A percentile compares a stretch with the other conserved stretches of the same genome.
These are phyloP conservation scores for Skeletonema costatum DNA, from an alignment of 108 stramenopile genomes.

Conservation along the genomic window DNA sequence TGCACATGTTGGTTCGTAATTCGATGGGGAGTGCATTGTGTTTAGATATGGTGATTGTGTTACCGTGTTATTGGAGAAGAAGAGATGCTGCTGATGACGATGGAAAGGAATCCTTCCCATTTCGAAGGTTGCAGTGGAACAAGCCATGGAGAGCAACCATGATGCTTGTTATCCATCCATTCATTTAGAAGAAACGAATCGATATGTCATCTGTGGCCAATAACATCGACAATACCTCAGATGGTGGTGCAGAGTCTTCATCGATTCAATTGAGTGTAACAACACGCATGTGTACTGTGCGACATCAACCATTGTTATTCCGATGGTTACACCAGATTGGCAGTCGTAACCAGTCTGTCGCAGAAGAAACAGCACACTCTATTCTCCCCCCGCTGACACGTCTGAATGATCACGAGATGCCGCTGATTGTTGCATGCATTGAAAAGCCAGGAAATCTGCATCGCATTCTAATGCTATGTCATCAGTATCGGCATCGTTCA, in stretches of 20 bases:
- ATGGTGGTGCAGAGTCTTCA: not conserved
- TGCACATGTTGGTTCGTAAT: slow-evolving; percentile 54
- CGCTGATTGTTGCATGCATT: slow-evolving; percentile 41
- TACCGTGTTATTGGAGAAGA: slow-evolving; percentile 28
- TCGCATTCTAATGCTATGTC: slow-evolving; percentile 42
- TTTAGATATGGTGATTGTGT: slow-evolving; percentile 28
- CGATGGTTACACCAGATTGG: slow-evolving; percentile 19
- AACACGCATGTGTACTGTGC: slow-evolving; percentile 52
- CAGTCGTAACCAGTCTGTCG: not conserved
- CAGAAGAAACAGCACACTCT: not conserved
- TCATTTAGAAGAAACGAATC: slow-evolving; percentile 20
- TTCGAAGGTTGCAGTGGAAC: slow-evolving; percentile 1
- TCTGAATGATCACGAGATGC: not conserved
- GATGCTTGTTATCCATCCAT: slow-evolving; percentile 50
- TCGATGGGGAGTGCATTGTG: slow-evolving; percentile 54
- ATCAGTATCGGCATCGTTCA: slow-evolving; percentile 4
- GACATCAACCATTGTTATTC: slow-evolving; percentile 40
- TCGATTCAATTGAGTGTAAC: slow-evolving; percentile 22
- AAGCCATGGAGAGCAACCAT: slow-evolving; percentile 34
- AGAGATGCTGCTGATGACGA: not conserved
- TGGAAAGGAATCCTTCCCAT: not conserved
- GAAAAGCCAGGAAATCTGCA: slow-evolving; percentile 51
- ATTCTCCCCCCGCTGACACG: not conserved
- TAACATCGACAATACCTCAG: not conserved
- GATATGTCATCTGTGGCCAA: not conserved